A percentile compares a stretch with the other conserved stretches of the same genome.
These are phyloP conservation scores for Dalbergia cultrata DNA, from an alignment of 306 rosid genomes.

Conservation along the genomic window DNA sequence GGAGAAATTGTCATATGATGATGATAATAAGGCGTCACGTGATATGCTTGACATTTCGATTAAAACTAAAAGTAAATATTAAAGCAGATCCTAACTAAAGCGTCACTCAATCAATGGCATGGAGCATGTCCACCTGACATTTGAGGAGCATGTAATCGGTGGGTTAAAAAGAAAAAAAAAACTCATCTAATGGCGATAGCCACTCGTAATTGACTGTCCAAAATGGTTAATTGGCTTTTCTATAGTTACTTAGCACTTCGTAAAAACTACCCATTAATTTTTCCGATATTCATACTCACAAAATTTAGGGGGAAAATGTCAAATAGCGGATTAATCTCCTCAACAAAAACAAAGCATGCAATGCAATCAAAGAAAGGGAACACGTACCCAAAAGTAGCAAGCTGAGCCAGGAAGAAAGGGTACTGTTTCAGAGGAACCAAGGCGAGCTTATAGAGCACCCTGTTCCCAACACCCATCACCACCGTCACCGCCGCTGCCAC, in stretches of 20 bases:
- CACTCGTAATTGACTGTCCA: not conserved
- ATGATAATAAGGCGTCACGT: too few species aligned
- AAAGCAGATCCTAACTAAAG: too few species aligned
- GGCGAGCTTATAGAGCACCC: slow-evolving; percentile 87
- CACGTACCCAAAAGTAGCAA: slow-evolving; percentile 84
- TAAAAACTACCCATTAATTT: not conserved
- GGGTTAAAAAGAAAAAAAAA: too few species aligned
- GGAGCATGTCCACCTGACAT: too few species aligned
- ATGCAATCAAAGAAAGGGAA: not conserved
- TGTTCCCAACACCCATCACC: slow-evolving; percentile 79
- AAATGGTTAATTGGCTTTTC: not conserved
- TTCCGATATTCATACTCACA: too few species aligned
- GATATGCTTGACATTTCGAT: too few species aligned
- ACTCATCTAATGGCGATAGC: not conserved
- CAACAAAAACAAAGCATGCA: not conserved
- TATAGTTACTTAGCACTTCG: not conserved
- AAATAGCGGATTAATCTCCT: not conserved
- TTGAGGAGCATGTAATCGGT: too few species aligned
- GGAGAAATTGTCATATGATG: too few species aligned
- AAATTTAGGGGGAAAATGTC: too few species aligned
- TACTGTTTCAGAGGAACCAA: slow-evolving; percentile 85
- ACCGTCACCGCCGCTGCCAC: slow-evolving; percentile 74
- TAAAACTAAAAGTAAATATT: too few species aligned
- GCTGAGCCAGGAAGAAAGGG: slow-evolving; percentile 94
- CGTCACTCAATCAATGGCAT: too few species aligned